Evolutionary conservation across 352 stramenopile genomes (phyloP), one percentile per base, ranked within the genome.

Genomic region (Phytopythium ostracodes): DNA sequence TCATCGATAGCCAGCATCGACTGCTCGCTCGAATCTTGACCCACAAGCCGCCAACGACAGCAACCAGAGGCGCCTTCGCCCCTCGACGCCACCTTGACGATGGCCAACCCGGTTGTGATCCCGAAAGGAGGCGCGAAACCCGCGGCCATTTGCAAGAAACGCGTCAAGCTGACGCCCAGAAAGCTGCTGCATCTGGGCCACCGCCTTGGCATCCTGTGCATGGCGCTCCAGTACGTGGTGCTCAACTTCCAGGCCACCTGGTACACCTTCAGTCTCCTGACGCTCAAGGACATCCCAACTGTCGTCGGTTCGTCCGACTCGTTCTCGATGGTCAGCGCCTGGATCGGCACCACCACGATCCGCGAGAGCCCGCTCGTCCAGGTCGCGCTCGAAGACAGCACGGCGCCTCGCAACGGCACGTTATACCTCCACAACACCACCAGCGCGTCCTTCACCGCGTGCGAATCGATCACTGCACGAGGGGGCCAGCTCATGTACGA

Each of bases 361-460:
- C 60, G 55, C 1, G 59, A 72, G 31, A 84, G 76, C 8, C 66
- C 65, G 2, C 53, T 86, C 2, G 62, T 88, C 0, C 56, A 54
- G 15, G 4, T 67, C 0, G 43, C 58, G 0, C 53, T 88, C 0
- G 43, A 40, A 0, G 64, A 68, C 4, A 59, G 70, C 43, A 86
- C 72, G 6, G 63, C 63, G 1, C 76, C 76, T 0, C 59, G 66
- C 54, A 59, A 69, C 12, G 65, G 72, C 10, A 60, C 65, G 0
- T 17, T 85, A 11, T 88, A 76, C 42, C 72, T 88, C 12, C 62
- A 76, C 27, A 71, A 55, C 2, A 54, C 42, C 18, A 67, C 55
- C 1, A 63, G 67, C 4, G 65, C 64, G 1, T 74, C 62, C 6
- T 73, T 62, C 8, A 29, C 52, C 11, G 67, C 54, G 18, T 85